Percentiles rank a stretch among this genome's conserved stretches.
Conservation (phyloP, 495 filamentous ascomycete genomes). For the Penicillium psychrofluorescens region DNA sequence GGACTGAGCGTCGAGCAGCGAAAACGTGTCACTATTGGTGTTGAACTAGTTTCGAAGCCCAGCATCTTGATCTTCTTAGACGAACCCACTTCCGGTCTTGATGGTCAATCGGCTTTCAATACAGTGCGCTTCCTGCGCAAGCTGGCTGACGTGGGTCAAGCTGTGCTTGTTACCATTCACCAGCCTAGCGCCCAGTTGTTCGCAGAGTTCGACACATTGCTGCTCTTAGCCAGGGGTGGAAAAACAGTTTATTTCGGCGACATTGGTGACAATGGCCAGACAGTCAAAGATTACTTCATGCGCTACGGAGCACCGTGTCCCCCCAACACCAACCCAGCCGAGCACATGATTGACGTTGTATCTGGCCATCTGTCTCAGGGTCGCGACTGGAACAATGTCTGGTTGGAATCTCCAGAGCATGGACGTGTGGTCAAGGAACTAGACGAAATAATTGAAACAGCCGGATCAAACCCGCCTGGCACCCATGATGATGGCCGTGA, state of each 20-base stretch:
- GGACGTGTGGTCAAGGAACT: slow-evolving; percentile 42
- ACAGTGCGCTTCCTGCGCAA: slow-evolving; percentile 60
- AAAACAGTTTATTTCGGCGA: slow-evolving; percentile 68
- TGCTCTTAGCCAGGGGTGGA: slow-evolving; percentile 63
- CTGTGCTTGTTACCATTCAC: slow-evolving; percentile 69
- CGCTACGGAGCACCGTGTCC: slow-evolving; percentile 69
- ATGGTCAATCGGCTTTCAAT: slow-evolving; percentile 56
- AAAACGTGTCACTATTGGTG: slow-evolving; percentile 60
- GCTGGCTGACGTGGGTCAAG: slow-evolving; percentile 59
- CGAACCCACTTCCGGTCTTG: slow-evolving; percentile 69
- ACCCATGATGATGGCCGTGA: slow-evolving; percentile 36
- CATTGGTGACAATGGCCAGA: slow-evolving; percentile 45
- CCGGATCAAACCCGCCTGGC: slow-evolving; percentile 22
- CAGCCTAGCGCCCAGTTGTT: slow-evolving; percentile 69
- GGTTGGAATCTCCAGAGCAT: slow-evolving; percentile 50
- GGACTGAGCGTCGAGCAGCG: slow-evolving; percentile 55
- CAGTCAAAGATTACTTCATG: slow-evolving; percentile 66
- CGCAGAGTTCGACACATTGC: slow-evolving; percentile 63
- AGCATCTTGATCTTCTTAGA: slow-evolving; percentile 68
- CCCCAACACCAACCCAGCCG: slow-evolving; percentile 67
- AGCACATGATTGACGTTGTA: slow-evolving; percentile 89
- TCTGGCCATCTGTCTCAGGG: slow-evolving; percentile 27
- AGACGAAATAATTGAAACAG: slow-evolving; percentile 41
- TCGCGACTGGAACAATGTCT: slow-evolving; percentile 57
- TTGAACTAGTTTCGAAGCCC: slow-evolving; percentile 61